Conservation (phyloP, 768 basidiomycete species). For the Coprinopsis strossmayeri region DNA sequence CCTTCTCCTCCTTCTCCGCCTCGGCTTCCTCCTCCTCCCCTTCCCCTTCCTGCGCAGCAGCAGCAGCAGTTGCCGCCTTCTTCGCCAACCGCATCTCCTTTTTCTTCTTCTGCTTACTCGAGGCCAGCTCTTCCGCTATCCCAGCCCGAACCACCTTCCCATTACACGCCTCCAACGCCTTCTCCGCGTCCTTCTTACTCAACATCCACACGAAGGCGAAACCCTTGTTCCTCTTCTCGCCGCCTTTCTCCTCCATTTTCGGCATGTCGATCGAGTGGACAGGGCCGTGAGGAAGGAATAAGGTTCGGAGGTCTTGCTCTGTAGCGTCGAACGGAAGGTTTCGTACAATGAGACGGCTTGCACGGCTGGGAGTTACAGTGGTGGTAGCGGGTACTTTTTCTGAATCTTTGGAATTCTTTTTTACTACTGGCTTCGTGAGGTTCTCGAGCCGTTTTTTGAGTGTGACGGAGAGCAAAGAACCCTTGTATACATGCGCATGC, state of each 20-base stretch:
- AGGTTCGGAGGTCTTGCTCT: conserved; percentile 75
- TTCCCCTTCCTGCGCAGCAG: conserved; percentile 28
- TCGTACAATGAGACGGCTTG: conserved; percentile 81
- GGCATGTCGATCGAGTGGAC: conserved; percentile 85
- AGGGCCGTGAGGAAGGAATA: conserved; percentile 85
- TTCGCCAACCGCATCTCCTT: conserved; percentile 44
- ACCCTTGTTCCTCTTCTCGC: conserved; percentile 49
- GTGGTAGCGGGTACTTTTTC: conserved; percentile 18
- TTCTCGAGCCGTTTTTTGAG: conserved; percentile 82
- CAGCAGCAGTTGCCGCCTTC: conserved; percentile 26
- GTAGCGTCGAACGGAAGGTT: conserved; percentile 84
- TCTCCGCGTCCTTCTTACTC: conserved; percentile 77
- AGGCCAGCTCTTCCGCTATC: conserved; percentile 45
- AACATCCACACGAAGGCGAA: conserved; percentile 97
- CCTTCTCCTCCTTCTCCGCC: conserved; percentile 21
- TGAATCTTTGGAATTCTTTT: conserved; percentile 16
- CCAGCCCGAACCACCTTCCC: conserved; percentile 65
- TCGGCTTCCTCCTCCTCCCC: conserved; percentile 21
- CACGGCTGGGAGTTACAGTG: conserved; percentile 52
- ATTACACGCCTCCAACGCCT: conserved; percentile 74
- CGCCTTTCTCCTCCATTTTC: conserved; percentile 23
- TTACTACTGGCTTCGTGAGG: conserved; percentile 38
- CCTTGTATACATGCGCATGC: conserved; percentile 92
- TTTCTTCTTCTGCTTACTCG: conserved; percentile 64
- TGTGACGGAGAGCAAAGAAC: conserved; percentile 75